Evolutionary conservation across 139 green algal species (phyloP), one percentile per base, ranked within the genome.

Genomic region (Tetratostichococcus sp.): DNA sequence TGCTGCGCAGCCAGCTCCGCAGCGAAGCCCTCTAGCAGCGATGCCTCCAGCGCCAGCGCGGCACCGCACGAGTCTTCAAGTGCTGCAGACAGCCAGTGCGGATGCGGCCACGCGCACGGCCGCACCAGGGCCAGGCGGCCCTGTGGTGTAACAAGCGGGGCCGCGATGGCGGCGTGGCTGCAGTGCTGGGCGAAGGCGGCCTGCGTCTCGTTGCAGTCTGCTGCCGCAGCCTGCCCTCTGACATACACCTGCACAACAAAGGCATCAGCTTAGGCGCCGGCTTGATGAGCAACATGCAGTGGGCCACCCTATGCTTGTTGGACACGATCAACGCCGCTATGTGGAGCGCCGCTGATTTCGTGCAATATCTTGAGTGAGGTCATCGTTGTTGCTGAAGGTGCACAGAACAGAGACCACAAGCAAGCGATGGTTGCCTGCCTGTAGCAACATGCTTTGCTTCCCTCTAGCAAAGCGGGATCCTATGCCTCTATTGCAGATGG

Each of bases 51-150:
- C 8, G 19, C 28, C 5, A 81, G 71, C 1, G 70, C 80, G 0
- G 79, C 72, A 4, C 74, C 22, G 1, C 0, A 30, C 0, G 82
- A 76, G n/a, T 81, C 58, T 0, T 26, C 65, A 28, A 25, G 83
- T 74, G 77, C 82, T 76, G 58, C 31, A 42, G 0, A 30, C 39
- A 0, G 71, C 34, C 28, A 72, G 58, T 30, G 80, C 39, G 2
- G 77, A 62, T 75, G 69, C 0, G 83, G 83, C 83, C 83, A 88
- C 35, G 67, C 71, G 8, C 65, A 75, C 28, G 83, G 75, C 14
- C 71, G 69, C 32, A 78, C 66, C n/a, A 83, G 69, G 8, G 32
- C n/a, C 34, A 71, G 23, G 35, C 65, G 35, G 3, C 35, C 69
- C 26, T 30, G 30, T 39, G 33, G 71, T 28, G 4, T 5, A 62